Percentiles rank a stretch among this genome's conserved stretches.
These are phyloP conservation scores for Rubroboletus satanas DNA, from an alignment of 768 basidiomycete genomes.

Conservation along the genomic window DNA sequence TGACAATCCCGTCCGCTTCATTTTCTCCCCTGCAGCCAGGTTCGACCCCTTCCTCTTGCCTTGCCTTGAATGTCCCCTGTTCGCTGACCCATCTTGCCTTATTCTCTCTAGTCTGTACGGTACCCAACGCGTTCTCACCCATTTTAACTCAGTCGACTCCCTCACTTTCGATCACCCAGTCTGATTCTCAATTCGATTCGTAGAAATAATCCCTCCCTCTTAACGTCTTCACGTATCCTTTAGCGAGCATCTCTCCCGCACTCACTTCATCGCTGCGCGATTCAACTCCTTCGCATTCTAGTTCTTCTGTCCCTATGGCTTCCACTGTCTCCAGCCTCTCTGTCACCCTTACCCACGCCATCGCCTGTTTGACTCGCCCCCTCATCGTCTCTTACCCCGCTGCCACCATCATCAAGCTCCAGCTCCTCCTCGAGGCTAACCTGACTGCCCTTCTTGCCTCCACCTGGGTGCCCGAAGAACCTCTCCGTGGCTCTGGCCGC, in stretches of 20 bases:
- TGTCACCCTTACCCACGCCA: slow-evolving; percentile 67
- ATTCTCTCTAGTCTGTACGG: slow-evolving; percentile 25
- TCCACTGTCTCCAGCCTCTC: slow-evolving; percentile 50
- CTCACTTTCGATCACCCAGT: slow-evolving; percentile 21
- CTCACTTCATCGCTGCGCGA: slow-evolving; percentile 32
- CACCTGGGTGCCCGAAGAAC: slow-evolving; percentile 62
- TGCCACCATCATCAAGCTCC: slow-evolving; percentile 62
- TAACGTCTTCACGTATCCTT: slow-evolving; percentile 28
- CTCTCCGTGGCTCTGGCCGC: slow-evolving; percentile 63
- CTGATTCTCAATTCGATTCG: slow-evolving; percentile 24
- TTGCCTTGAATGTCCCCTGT: background rate
- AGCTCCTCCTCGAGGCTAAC: slow-evolving; percentile 68
- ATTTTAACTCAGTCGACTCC: background rate
- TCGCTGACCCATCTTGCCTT: slow-evolving; percentile 7
- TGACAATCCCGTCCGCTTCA: slow-evolving; percentile 32
- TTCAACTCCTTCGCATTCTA: slow-evolving; percentile 23
- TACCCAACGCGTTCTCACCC: slow-evolving; percentile 8
- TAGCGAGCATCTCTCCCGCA: slow-evolving; percentile 24
- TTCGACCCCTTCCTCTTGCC: slow-evolving; percentile 2
- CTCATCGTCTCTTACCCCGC: slow-evolving; percentile 56
- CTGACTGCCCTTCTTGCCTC: slow-evolving; percentile 65
- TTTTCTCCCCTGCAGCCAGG: slow-evolving; percentile 28
- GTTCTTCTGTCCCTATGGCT: slow-evolving; percentile 20
- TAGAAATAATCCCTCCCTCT: slow-evolving; percentile 6
- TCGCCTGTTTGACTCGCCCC: slow-evolving; percentile 68